Conservation (phyloP, 768 basidiomycete genomes). For the Crassisporium funariophilum region DNA sequence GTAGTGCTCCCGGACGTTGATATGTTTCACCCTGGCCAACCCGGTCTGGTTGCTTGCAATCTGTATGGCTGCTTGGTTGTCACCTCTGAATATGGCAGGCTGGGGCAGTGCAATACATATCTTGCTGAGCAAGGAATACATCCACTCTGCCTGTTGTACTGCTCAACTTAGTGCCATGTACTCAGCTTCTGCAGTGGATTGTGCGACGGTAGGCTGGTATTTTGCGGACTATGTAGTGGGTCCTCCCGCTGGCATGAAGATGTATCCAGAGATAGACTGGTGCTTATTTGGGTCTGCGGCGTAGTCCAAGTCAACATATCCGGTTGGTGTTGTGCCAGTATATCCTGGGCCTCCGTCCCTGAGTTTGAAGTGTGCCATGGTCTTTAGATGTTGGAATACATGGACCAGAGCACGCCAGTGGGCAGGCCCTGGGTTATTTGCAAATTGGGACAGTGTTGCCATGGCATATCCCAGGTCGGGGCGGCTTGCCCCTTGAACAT, state of each 20-base stretch:
- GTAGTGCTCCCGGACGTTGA: too few relatives aligned
- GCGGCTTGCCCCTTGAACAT: slow-evolving; percentile 23
- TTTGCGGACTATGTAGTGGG: slow-evolving; percentile 33
- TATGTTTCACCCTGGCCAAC: too few relatives aligned
- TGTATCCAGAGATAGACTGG: slow-evolving; percentile 29
- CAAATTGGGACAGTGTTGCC: slow-evolving; percentile 21
- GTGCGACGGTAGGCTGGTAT: slow-evolving; percentile 20
- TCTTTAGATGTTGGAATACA: slow-evolving; percentile 37
- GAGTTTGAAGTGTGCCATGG: slow-evolving; percentile 4
- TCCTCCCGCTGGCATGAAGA: slow-evolving; percentile 29
- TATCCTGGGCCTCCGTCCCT: neutral
- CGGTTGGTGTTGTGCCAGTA: slow-evolving; percentile 6
- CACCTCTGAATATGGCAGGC: too few relatives aligned
- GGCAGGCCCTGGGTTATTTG: slow-evolving; percentile 23
- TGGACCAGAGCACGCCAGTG: slow-evolving; percentile 44
- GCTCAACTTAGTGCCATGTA: slow-evolving; percentile 33
- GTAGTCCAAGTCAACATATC: slow-evolving; percentile 30
- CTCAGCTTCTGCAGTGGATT: slow-evolving; percentile 26
- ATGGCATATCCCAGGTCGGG: slow-evolving; percentile 30
- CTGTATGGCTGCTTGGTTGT: too few relatives aligned
- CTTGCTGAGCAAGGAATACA: too few relatives aligned
- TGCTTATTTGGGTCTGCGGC: slow-evolving; percentile 19
- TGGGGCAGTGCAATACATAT: too few relatives aligned
- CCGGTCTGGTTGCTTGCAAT: too few relatives aligned
- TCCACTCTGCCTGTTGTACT: too few relatives aligned